These are phyloP conservation scores for Botrytis elliptica DNA, from an alignment of 2,329 filamentous ascomycete species.

Conservation along the genomic window DNA sequence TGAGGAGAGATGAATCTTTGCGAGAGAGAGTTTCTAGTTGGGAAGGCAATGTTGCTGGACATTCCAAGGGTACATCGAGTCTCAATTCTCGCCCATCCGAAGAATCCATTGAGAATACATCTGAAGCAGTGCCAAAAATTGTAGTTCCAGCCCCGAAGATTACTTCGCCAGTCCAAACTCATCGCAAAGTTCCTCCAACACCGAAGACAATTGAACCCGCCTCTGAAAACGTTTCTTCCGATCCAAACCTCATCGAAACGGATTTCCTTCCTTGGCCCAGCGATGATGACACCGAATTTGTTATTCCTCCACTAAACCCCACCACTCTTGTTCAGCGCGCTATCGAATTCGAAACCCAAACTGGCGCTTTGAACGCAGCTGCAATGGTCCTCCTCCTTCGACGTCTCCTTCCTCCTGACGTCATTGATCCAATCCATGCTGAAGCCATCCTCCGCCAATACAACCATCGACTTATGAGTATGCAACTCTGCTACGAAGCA, in stretches of 20 bases:
- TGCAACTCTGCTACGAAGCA: constrained; percentile 60
- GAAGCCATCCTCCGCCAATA: constrained; percentile 58
- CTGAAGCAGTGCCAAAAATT: constrained; percentile 10
- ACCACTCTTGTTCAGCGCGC: constrained; percentile 54
- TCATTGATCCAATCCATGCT: constrained; percentile 57
- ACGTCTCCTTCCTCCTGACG: constrained; percentile 53
- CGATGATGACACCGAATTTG: constrained; percentile 56
- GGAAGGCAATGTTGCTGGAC: constrained; percentile 34
- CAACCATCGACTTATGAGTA: constrained; percentile 57
- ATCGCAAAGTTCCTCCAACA: constrained; percentile 24
- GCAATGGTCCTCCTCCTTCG: constrained; percentile 60
- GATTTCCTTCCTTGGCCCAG: constrained; percentile 60
- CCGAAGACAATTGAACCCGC: background rate
- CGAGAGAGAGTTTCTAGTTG: constrained; percentile 34
- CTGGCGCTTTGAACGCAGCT: constrained; percentile 58
- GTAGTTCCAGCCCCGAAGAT: constrained; percentile 7
- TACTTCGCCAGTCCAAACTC: constrained; percentile 28
- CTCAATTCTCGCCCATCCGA: constrained; percentile 25
- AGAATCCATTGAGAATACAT: constrained; percentile 15
- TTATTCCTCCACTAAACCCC: constrained; percentile 55
- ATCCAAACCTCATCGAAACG: constrained; percentile 49
- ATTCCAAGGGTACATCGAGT: constrained; percentile 23
- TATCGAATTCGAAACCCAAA: constrained; percentile 55
- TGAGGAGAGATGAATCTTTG: constrained; percentile 24
- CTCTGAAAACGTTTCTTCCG: constrained; percentile 25